A percentile compares a stretch with the other conserved stretches of the same genome.
These are phyloP conservation scores for Psilocybe subaeruginosa DNA, from an alignment of 768 basidiomycete species.

Conservation along the genomic window DNA sequence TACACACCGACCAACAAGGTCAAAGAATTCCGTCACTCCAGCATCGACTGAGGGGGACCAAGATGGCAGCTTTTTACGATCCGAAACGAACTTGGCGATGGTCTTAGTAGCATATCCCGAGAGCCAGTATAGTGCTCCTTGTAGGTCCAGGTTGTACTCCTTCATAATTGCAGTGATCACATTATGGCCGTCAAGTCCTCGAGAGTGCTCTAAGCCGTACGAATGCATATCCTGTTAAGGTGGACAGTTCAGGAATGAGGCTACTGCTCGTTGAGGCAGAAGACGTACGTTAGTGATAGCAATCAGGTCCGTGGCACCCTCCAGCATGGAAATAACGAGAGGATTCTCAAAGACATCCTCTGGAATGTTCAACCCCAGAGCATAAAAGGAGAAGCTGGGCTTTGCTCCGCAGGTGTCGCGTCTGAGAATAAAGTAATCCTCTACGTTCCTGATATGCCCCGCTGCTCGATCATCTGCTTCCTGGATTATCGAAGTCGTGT, in stretches of 20 bases:
- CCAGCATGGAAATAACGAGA: constrained; percentile 31
- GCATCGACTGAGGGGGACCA: constrained; percentile 42
- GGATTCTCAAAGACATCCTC: constrained; percentile 45
- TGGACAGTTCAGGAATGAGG: too few species aligned
- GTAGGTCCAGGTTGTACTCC: constrained; percentile 37
- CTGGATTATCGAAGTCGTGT: constrained; percentile 39
- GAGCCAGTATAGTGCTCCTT: constrained; percentile 41
- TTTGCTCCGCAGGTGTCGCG: constrained; percentile 44
- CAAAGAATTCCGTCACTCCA: constrained; percentile 35
- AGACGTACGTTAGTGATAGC: constrained; percentile 36
- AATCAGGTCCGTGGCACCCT: constrained; percentile 36
- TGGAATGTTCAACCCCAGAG: constrained; percentile 41
- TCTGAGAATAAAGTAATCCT: constrained; percentile 44
- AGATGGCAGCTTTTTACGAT: constrained; percentile 37
- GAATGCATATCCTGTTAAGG: constrained; percentile 29
- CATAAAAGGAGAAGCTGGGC: constrained; percentile 41
- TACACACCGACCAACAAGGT: constrained; percentile 55
- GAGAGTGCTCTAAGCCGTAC: constrained; percentile 33
- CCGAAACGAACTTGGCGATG: constrained; percentile 40
- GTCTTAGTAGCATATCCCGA: constrained; percentile 38
- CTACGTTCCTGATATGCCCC: constrained; percentile 35
- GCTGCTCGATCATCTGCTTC: constrained; percentile 45
- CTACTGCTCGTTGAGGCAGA: background rate
- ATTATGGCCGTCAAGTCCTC: constrained; percentile 40
- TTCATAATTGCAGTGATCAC: constrained; percentile 57